phyloP scores from a whole-genome alignment of 2,329 filamentous ascomycete genomes.

The Diplodia scrobiculata region DNA sequence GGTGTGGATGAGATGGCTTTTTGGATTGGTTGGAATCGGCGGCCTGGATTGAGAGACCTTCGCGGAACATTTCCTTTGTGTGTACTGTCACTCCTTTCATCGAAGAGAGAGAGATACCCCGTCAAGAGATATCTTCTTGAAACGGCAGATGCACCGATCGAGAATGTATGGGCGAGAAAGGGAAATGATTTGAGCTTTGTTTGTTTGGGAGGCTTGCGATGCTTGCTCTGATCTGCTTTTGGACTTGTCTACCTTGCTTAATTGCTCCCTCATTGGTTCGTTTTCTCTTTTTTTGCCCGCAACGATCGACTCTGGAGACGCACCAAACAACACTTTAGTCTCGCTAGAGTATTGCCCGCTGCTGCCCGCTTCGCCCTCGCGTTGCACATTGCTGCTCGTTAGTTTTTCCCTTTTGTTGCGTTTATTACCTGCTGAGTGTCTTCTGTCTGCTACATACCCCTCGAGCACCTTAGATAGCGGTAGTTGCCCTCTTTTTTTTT shows the following conservation, averaged over 20 bases:
- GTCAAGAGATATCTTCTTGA: neutral
- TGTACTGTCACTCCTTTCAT: constrained; percentile 14
- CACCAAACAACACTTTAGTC: neutral
- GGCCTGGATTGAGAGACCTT: constrained; percentile 22
- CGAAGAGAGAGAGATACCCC: constrained; percentile 18
- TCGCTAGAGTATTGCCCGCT: constrained; percentile 5
- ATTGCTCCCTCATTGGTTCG: constrained; percentile 2
- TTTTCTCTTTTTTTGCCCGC: neutral
- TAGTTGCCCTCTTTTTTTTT: constrained; percentile 10
- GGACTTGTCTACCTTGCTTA: constrained; percentile 15
- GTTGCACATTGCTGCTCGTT: constrained; percentile 2
- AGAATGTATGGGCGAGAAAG: constrained; percentile 12
- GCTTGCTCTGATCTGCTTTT: constrained; percentile 11
- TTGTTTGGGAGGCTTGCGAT: constrained; percentile 14
- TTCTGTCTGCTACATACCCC: constrained; percentile 27
- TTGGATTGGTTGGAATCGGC: constrained; percentile 11
- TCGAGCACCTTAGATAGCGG: constrained; percentile 26
- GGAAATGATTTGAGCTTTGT: constrained; percentile 2
- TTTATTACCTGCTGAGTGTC: neutral
- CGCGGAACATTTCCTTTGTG: constrained; percentile 22
- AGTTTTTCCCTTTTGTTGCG: neutral
- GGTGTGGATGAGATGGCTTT: constrained; percentile 13
- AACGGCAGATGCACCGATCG: constrained; percentile 16
- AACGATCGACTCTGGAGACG: neutral
- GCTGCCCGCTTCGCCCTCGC: neutral